Percentiles rank a stretch among this genome's conserved stretches.
Evolutionary conservation across 2,329 filamentous ascomycete genomes (phyloP).

Genomic region (Xylariaceae sp.): DNA sequence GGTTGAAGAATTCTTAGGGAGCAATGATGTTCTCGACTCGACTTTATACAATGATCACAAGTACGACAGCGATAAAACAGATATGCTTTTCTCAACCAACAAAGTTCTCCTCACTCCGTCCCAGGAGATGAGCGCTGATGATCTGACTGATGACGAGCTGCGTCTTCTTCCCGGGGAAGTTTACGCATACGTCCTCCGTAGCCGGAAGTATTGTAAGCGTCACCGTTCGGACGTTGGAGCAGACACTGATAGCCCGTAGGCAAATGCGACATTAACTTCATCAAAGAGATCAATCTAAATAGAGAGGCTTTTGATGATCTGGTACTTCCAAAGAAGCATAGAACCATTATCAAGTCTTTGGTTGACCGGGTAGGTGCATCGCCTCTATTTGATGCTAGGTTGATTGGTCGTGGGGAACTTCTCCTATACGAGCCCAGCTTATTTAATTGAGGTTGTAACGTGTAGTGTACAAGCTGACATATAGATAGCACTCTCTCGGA

Average conservation of each 20-base stretch:
- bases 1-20: constrained; percentile 8
- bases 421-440: too few species aligned
- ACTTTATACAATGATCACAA: constrained; percentile 15
- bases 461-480: not conserved
- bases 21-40: constrained; percentile 3
- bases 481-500: constrained; percentile 5
- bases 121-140: constrained; percentile 6
- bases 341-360: constrained; percentile 10
- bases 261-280: constrained; percentile 10
- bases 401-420: too few species aligned
- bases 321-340: constrained; percentile 10
- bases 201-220: constrained; percentile 17
- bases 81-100: constrained; percentile 8
- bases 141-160: constrained; percentile 12
- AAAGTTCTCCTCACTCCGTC: constrained; percentile 7
- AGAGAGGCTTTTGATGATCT: constrained; percentile 13
- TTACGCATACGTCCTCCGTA: constrained; percentile 18
- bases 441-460: not conserved
- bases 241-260: not conserved
- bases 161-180: constrained; percentile 14
- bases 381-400: not conserved
- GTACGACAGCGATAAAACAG: constrained; percentile 14
- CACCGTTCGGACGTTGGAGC: not conserved
- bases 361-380: constrained; percentile 11
- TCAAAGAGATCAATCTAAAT: constrained; percentile 11